Evolutionary conservation across 768 basidiomycete species (phyloP).

Genomic region (Termitomyces eurrhizus): DNA sequence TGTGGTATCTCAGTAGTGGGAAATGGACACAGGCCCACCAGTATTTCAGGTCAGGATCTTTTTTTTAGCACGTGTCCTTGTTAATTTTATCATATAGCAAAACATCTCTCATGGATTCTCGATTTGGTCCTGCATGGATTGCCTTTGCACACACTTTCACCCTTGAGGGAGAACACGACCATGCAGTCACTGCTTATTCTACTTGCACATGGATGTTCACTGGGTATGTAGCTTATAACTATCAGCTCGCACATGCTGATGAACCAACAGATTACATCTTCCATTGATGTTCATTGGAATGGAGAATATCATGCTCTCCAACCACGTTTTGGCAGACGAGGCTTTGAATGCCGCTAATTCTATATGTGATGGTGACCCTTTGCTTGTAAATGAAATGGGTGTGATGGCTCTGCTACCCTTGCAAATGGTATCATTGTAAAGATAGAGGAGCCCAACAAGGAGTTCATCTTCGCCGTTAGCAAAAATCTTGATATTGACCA

Average conservation of each 20-base stretch:
- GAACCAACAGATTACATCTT: conserved; percentile 75
- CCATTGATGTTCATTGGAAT: conserved; percentile 96
- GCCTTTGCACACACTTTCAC: conserved; percentile 98
- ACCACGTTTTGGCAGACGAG: conserved; percentile 79
- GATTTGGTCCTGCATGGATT: conserved; percentile 96
- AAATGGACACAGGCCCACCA: conserved; percentile 91
- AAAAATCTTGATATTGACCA: conserved; percentile 73
- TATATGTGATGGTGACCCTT: conserved; percentile 85
- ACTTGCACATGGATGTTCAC: conserved; percentile 94
- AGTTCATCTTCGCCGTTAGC: conserved; percentile 70
- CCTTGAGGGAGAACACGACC: conserved; percentile 96
- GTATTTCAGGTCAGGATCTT: conserved; percentile 74
- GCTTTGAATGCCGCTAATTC: conserved; percentile 77
- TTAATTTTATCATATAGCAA: conserved; percentile 51
- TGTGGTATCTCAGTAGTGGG: conserved; percentile 87
- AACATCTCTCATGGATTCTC: conserved; percentile 93
- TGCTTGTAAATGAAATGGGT: conserved; percentile 88
- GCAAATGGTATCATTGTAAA: conserved; percentile 57
- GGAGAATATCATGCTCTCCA: conserved; percentile 93
- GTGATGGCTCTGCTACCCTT: conserved; percentile 82
- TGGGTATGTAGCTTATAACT: conserved; percentile 55
- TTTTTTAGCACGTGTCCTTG: not conserved
- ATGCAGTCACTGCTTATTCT: conserved; percentile 97
- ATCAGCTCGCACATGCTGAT: not conserved
- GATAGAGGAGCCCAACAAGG: conserved; percentile 68